These are phyloP conservation scores for Sphaerulina vaccinii DNA, from an alignment of 2,329 filamentous ascomycete species.

Conservation along the genomic window DNA sequence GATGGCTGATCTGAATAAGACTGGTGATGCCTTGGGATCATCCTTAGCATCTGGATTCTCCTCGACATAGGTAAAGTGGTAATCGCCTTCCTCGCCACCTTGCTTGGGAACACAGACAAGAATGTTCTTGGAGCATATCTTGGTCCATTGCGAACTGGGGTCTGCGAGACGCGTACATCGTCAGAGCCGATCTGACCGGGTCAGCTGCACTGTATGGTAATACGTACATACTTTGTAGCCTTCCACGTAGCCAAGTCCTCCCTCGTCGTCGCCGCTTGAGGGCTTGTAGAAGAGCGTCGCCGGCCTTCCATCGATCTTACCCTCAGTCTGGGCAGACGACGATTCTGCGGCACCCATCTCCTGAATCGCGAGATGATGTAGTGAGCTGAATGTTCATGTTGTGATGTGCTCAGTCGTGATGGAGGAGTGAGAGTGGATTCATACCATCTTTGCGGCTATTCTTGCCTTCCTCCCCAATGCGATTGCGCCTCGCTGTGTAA, in stretches of 20 bases:
- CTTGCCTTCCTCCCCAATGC: neutral
- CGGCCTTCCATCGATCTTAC: constrained; percentile 29
- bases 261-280: constrained; percentile 20
- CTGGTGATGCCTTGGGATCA: constrained; percentile 21
- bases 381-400: neutral
- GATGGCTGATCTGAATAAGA: constrained; percentile 26
- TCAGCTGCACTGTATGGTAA: neutral
- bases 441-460: neutral
- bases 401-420: neutral
- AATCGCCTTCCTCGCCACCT: constrained; percentile 17
- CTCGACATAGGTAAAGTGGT: constrained; percentile 29
- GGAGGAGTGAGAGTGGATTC: neutral
- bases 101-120: constrained; percentile 26
- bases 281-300: constrained; percentile 31
- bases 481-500: neutral
- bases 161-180: constrained; percentile 3
- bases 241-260: constrained; percentile 26
- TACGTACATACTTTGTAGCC: constrained; percentile 27
- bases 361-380: neutral
- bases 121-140: constrained; percentile 25
- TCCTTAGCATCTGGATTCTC: constrained; percentile 21
- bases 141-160: constrained; percentile 21
- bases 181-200: constrained; percentile 2
- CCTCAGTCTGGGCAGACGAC: constrained; percentile 22
- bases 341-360: constrained; percentile 27